Evolutionary conservation across 139 green algal genomes (phyloP).

Genomic region (Chlorella sp.): DNA sequence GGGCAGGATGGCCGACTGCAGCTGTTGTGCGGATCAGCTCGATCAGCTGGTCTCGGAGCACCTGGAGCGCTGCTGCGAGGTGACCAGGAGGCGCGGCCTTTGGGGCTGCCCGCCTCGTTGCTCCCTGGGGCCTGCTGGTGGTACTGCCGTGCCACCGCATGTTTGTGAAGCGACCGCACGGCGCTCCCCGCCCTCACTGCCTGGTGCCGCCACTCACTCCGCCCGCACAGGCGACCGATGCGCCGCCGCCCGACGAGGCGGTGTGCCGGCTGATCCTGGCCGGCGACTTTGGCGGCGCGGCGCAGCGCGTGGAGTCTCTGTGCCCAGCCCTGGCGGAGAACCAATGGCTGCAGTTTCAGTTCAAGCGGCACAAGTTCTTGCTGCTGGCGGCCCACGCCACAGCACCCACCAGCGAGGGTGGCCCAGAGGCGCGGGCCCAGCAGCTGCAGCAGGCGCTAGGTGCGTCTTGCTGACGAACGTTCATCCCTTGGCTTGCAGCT

Average conservation of each 20-base stretch:
- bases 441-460: constrained; percentile 8
- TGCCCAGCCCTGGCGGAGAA: neutral
- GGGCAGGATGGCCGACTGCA: no score
- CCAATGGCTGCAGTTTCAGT: constrained; percentile 24
- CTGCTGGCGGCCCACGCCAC: neutral
- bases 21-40: no score
- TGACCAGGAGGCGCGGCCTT: no score
- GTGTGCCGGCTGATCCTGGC: neutral
- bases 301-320: neutral
- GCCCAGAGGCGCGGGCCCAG: neutral
- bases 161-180: no score
- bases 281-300: constrained; percentile 3
- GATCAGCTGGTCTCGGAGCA: no score
- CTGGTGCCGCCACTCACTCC: neutral
- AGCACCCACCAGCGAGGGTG: neutral
- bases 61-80: no score
- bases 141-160: no score
- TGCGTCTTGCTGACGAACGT: neutral
- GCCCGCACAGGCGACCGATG: neutral
- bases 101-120: no score
- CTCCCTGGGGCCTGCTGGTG: no score
- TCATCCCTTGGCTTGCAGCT: no score
- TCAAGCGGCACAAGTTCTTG: constrained; percentile 5
- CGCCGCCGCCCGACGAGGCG: neutral
- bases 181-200: no score